Evolutionary conservation across 306 rosid genomes (phyloP).

Genomic region (Citrullus amarus): DNA sequence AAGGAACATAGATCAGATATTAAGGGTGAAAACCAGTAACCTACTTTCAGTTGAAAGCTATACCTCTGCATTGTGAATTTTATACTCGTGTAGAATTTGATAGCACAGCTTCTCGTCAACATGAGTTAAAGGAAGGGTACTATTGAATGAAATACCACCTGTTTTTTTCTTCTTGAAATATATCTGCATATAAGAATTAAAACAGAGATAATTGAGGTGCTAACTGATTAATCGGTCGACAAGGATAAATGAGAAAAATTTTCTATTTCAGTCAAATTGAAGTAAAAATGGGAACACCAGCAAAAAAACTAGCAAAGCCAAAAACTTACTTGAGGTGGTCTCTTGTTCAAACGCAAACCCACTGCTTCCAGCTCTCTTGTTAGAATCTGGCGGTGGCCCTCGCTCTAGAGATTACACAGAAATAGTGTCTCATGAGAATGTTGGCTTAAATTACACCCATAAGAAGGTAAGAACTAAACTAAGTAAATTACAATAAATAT

Average conservation of each 20-base stretch:
- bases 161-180: slow-evolving; percentile 97
- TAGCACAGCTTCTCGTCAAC: slow-evolving; percentile 98
- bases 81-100: slow-evolving; percentile 97
- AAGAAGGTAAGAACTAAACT: background rate
- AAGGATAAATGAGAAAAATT: background rate
- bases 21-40: background rate
- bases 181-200: slow-evolving; percentile 46
- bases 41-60: background rate
- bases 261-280: slow-evolving; percentile 1
- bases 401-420: slow-evolving; percentile 49
- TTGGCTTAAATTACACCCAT: slow-evolving; percentile 4
- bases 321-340: slow-evolving; percentile 81
- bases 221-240: background rate
- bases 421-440: background rate
- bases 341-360: slow-evolving; percentile 88
- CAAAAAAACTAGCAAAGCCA: slow-evolving; percentile 5
- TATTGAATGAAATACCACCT: slow-evolving; percentile 93
- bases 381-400: slow-evolving; percentile 97
- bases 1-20: background rate
- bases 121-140: slow-evolving; percentile 80
- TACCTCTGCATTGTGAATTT: slow-evolving; percentile 99
- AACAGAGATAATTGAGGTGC: background rate
- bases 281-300: background rate
- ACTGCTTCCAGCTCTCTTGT: slow-evolving; percentile 98
- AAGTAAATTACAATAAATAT: background rate